Conservation (phyloP, 345 rosid species). For the Schrenkiella parvula region DNA sequence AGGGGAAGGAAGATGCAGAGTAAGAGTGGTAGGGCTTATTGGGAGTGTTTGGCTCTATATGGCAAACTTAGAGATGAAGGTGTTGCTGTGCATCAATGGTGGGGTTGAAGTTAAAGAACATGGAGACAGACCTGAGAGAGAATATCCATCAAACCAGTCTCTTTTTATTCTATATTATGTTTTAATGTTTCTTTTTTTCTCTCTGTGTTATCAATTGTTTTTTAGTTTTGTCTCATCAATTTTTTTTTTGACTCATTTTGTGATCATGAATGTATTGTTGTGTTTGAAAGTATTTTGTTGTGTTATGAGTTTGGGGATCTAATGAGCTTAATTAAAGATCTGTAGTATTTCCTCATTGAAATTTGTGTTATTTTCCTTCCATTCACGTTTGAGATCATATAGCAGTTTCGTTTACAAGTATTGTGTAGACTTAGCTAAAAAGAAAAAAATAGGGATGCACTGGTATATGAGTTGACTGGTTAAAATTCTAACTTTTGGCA, state of each 20-base stretch:
- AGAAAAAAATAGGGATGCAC: neutral
- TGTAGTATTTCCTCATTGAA: neutral
- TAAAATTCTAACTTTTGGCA: too few species aligned
- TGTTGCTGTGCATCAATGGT: conserved; percentile 82
- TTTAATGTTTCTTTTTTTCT: neutral
- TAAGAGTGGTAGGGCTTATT: conserved; percentile 55
- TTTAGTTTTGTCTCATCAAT: neutral
- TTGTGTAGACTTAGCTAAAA: too few species aligned
- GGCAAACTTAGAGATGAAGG: conserved; percentile 78
- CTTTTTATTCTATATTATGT: neutral
- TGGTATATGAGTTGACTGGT: neutral
- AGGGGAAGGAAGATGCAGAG: conserved; percentile 29
- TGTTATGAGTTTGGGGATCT: conserved; percentile 10
- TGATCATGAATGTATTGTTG: conserved; percentile 14
- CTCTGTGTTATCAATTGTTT: neutral
- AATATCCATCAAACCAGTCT: neutral
- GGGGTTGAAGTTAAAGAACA: conserved; percentile 45
- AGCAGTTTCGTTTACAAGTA: too few species aligned
- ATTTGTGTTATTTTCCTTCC: neutral
- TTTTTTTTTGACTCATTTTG: neutral
- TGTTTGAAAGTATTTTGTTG: conserved; percentile 16
- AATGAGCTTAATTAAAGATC: neutral
- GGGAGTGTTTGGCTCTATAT: conserved; percentile 81
- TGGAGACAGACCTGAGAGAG: conserved; percentile 24
- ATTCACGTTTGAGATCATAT: too few species aligned